Evolutionary conservation across 257 asterid genomes (phyloP), one percentile per base, ranked within the genome.

Genomic region (Jacaranda mimosifolia): DNA sequence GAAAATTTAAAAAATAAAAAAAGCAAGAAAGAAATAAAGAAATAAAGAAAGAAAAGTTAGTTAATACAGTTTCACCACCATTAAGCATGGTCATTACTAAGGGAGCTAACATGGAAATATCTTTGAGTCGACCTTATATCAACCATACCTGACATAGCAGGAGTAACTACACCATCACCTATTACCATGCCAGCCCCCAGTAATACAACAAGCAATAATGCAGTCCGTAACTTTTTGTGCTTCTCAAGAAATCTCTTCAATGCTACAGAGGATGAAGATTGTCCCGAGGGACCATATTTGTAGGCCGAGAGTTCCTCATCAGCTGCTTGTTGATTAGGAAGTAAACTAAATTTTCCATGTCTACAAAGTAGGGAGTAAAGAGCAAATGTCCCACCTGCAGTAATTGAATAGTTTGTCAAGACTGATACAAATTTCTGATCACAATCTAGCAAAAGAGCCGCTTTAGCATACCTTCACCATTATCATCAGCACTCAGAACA

Each of bases 311-410:
- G 90, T 82, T 95, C 99, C 89, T 92, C 99, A 65, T 95, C 99
- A 66, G 99, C 99, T 35, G 99, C 98, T 85, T 95, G 99, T 78
- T 95, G 99, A 87, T 93, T 95, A 63, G 99, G 96, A 87, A 95
- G 99, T 82, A 95, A 89, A 81, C 97, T 84, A 76, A 95, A 87
- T 72, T 95, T 95, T 69, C 98, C 97, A 87, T 95, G 97, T 80
- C 99, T 87, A 76, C 98, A 93, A 42, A 95, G 94, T 81, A 95
- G 88, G 59, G 98, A 91, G 84, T 95, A 95, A 46, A 95, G 96
- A 77, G 99, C 98, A 82, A 95, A 95, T 55, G 98, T 88, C 82
- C 98, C 99, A 82, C 99, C 99, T 93, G 89, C 78, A 68, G 73
- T 51, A 69, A 82, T 72, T 45, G 35, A 76, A 60, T 15, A 75